Evolutionary conservation across 176 grass and related monocot genomes (phyloP), one percentile per base, ranked within the genome.

Genomic region (Triticum urartu): DNA sequence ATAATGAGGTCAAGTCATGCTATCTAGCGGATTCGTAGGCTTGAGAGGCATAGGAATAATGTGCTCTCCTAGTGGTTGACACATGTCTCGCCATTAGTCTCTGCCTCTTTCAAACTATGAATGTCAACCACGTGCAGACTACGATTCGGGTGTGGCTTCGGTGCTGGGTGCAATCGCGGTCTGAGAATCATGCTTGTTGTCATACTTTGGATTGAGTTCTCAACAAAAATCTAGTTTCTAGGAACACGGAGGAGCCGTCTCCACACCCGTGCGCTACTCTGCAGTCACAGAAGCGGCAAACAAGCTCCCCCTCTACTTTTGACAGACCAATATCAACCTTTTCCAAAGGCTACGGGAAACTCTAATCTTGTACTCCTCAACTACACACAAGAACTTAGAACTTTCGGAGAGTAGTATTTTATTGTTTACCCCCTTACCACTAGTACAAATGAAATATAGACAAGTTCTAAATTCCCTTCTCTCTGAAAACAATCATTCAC

Each of bases 361-460:
- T 17, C 5, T 52, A 52, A 52, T 6, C 5, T 52, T 52, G 48
- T 92, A 88, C 95, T 87, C 80, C 96, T 94, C 21, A 95, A 72
- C 62, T 91, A 15, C 13, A 50, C 4, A 15, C 13, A 14, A 88
- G 81, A 98, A 95, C 13, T 50, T 15, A 4, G 79, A 95, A 98
- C 71, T 98, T 90, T 47, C 3, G 4, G 4, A 50, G 47, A 50
- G 47, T 50, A 50, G 47, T 50, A 50, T 50, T 50, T 50, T 50
- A 4, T 50, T 50, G 13, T 50, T 47, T 47, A 47, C 13, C 47
- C 50, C 17, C 6, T 54, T 54, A 18, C 50, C 50, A 54, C 50
- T 18, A 54, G 50, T 18, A 54, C 14, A 54, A 54, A 54, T 18
- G 50, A 54, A 18, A 54, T 54, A 18, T 50, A 50, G 54, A 21